phyloP scores from a whole-genome alignment of 805 yeast species.

The Lipomyces kockii region DNA sequence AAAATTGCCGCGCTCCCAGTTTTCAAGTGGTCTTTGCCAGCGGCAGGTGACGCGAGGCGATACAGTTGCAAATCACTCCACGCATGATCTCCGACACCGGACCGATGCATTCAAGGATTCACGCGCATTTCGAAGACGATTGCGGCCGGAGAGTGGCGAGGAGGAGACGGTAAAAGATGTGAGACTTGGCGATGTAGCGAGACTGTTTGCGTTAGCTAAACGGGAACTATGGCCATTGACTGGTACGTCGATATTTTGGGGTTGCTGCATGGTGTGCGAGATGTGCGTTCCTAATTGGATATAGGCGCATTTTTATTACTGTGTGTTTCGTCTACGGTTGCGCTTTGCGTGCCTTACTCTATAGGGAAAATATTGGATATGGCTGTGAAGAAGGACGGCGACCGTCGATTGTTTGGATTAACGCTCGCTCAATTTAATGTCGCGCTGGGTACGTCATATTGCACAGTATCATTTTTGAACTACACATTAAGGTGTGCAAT shows the following conservation, averaged over 20 bases:
- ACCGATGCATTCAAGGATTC: neutral
- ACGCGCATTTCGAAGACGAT: neutral
- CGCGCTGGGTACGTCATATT: constrained; percentile 53
- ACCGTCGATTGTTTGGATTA: constrained; percentile 57
- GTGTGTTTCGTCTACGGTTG: constrained; percentile 71
- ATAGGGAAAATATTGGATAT: constrained; percentile 87
- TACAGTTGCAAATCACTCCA: neutral
- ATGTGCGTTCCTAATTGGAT: neutral
- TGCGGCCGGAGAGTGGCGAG: constrained; percentile 2
- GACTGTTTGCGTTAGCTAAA: constrained; percentile 59
- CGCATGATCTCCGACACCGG: neutral
- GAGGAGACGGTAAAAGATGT: constrained; percentile 16
- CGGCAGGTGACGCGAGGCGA: neutral
- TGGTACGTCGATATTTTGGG: constrained; percentile 51
- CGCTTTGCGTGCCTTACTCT: constrained; percentile 78
- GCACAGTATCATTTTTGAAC: neutral
- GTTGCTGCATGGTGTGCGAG: neutral
- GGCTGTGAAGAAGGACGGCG: constrained; percentile 50
- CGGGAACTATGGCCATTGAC: constrained; percentile 60
- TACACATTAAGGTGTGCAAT: neutral
- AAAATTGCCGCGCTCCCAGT: neutral
- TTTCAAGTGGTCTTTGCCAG: neutral
- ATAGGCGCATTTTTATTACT: constrained; percentile 65
- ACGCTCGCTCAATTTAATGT: constrained; percentile 64
- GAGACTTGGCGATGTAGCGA: constrained; percentile 47